Base-by-base conservation (phyloP, 306 rosid species). In the Dryas alaskensis region DNA sequence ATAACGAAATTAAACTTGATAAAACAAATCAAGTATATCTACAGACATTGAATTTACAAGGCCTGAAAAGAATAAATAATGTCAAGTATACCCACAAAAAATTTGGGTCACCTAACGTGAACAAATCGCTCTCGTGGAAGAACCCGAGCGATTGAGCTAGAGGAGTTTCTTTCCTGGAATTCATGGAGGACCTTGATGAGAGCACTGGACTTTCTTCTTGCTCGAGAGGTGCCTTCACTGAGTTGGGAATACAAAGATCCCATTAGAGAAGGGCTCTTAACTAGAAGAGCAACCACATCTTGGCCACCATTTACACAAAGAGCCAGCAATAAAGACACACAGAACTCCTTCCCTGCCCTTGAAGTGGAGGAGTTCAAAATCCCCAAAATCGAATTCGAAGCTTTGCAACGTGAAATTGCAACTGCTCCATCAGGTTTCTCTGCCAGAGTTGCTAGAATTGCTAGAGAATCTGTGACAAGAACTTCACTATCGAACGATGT, bases 171-270 rank as follows among this genome's bases (percentile, higher is more conserved):
- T 72, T 91, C 97, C 12, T 8, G 53, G 80, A 81, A 88, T 54
- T 85, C 90, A 60, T 93, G 96, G 59, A 91, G 87, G 78, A 88
- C 50, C 74, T 78, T 85, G 68, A 93, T 88, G 60, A 93, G 88
- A 83, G 86, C 73, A 84, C 88, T 83, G 7, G 94, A 90, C 79
- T 83, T 89, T 73, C 76, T 89, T 78, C 86, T 76, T 62, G 83
- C 89, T 73, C 91, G 68, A 63, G 83, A 83, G 10, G 98, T 84
- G 67, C 96, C 94, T 81, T 85, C 89, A 39, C 85, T 80, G 6
- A 92, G 65, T 72, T 81, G 63, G 40, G 85, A 86, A 82, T 92
- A 94, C 31, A 94, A 80, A 1, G 89, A 79, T 73, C 81, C 85
- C 91, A 92, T 94, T 0, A 92, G 87, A 48, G 86, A 79, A 71